A percentile compares a stretch with the other conserved stretches of the same genome.
Evolutionary conservation across 2,329 filamentous ascomycete genomes (phyloP).

Genomic region (Scolecobasidium constrictum): DNA sequence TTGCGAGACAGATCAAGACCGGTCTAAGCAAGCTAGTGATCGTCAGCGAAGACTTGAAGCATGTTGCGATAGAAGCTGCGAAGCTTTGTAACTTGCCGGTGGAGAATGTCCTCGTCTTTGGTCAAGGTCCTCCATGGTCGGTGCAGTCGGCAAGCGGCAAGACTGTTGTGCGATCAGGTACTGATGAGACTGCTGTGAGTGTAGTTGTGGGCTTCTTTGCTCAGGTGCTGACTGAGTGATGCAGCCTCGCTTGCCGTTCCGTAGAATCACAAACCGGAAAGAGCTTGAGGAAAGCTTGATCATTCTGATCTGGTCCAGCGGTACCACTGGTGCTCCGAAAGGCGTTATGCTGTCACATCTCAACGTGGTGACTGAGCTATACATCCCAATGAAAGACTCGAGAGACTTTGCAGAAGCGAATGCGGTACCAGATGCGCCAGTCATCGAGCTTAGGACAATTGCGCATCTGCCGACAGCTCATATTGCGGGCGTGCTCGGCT

Average conservation of each 20-base stretch:
- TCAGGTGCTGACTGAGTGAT: slow-evolving; percentile 28
- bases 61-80: slow-evolving; percentile 37
- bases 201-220: slow-evolving; percentile 21
- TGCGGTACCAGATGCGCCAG: neutral
- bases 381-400: slow-evolving; percentile 22
- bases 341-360: slow-evolving; percentile 33
- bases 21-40: slow-evolving; percentile 33
- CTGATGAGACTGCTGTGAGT: slow-evolving; percentile 18
- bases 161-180: slow-evolving; percentile 15
- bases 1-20: slow-evolving; percentile 35
- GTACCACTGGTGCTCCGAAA: slow-evolving; percentile 38
- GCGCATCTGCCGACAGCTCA: slow-evolving; percentile 37
- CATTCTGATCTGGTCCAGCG: slow-evolving; percentile 35
- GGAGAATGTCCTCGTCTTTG: slow-evolving; percentile 33
- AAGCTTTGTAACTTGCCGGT: slow-evolving; percentile 17
- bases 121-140: slow-evolving; percentile 42
- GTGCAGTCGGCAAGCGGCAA: slow-evolving; percentile 24
- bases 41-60: slow-evolving; percentile 38
- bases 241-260: slow-evolving; percentile 1
- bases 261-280: slow-evolving; percentile 36
- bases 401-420: slow-evolving; percentile 12
- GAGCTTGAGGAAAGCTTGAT: slow-evolving; percentile 36
- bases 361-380: slow-evolving; percentile 31
- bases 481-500: slow-evolving; percentile 37
- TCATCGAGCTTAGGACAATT: slow-evolving; percentile 19